Evolutionary conservation across 768 basidiomycete species (phyloP), one percentile per base, ranked within the genome.

Genomic region (Boletellus ananas): DNA sequence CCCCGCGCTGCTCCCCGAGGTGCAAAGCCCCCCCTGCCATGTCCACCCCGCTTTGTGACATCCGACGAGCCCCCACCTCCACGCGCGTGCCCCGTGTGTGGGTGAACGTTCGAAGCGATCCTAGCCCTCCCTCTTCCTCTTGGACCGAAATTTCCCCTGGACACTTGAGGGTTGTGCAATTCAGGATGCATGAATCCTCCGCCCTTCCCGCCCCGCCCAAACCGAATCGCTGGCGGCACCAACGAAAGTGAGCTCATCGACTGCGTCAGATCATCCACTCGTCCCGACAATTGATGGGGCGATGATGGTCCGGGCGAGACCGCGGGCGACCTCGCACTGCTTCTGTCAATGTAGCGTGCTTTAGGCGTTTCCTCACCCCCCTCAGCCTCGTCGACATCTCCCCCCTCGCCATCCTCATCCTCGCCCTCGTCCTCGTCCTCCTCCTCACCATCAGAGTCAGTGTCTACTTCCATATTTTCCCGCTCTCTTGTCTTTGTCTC

Each of bases 141-240:
- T 5, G 60, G 34, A 23, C 67, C 66, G 43, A 67, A 69, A 35
- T 49, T 67, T 0, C 61, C 57, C 33, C 55, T 58, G 34, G 10
- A 17, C 13, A 69, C 67, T 42, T 69, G 67, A 1, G 66, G 67
- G 20, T 69, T 67, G 35, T 67, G 66, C 34, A 59, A 23, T 46
- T 66, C 65, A 8, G 65, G 63, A 43, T 71, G 67, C 33, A 63
- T 71, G 54, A 84, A 79, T 7, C 79, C 83, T 23, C 76, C 77
- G 18, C 63, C 69, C 56, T 75, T 79, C 4, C 81, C 83, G 0
- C 89, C 89, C 34, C 87, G 75, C 21, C 88, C 88, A 52, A 91
- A 91, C 12, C 83, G 77, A 36, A 90, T 77, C 0, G 84, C 76
- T 3, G 79, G 68, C 4, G 88, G 88, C 1, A 90, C 79, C 48